Evolutionary conservation across 129 eudicot species (phyloP), one percentile per base, ranked within the genome.

Genomic region (Solidago caesia): DNA sequence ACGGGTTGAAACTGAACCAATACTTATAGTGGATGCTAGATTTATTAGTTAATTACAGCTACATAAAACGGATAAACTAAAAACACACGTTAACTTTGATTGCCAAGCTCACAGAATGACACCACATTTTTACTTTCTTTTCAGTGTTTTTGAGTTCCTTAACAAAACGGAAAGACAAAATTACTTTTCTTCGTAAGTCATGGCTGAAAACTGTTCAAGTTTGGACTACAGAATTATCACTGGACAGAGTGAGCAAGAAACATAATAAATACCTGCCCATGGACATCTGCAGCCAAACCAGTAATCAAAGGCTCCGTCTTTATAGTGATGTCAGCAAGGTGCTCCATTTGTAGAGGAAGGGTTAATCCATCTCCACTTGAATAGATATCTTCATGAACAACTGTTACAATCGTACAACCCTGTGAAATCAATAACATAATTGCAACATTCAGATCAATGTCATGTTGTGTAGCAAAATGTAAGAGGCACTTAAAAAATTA

Each of bases 281-380:
- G 98, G 69, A 93, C 96, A 81, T 93, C 97, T 73, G 88, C 77
- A 77, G 98, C 98, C 72, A 93, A 79, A 76, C 98, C 98, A 39
- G 97, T 90, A n/a, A 91, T 85, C 81, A 93, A 80, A 57, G 98
- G 97, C 79, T 86, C 91, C 9, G 85, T 86, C 77, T 90, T 93
- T 43, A 93, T 79, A 51, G 84, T 75, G 52, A 88, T 68, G 72
- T 93, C 89, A 6, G 96, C 91, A 55, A 86, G 83, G 85, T 90
- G 85, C 80, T 85, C 96, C 82, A 82, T 63, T 68, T 84, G 97
- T 58, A 86, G 14, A 59, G 87, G 84, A 56, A 86, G 74, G 29
- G 82, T 77, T 16, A 85, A 83, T 77, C 45, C 77, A 21, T 88
- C 91, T 21, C 51, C 75, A 49, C 80, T 87, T 62, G 85, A 75